Evolutionary conservation across 1,284 basidiomycete species (phyloP).

Genomic region (Phellinidium pouzarii): DNA sequence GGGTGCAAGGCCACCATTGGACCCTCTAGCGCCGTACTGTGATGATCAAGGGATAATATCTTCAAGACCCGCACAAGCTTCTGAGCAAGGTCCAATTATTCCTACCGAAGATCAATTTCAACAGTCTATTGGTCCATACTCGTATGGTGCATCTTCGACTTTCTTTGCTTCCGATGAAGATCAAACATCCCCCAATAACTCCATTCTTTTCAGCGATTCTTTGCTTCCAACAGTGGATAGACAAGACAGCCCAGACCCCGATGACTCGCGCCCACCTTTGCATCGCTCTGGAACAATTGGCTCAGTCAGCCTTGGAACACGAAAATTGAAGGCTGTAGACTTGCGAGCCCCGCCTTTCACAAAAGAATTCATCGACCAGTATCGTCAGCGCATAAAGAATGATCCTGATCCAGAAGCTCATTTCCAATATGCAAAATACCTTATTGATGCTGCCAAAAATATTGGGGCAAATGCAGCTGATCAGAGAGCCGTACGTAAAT

Average conservation of each 20-base stretch:
- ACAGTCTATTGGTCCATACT: neutral
- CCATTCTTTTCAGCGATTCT: slow-evolving; percentile 11
- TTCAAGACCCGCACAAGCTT: neutral
- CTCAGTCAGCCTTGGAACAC: slow-evolving; percentile 54
- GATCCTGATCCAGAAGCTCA: slow-evolving; percentile 99
- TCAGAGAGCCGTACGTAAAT: slow-evolving; percentile 79
- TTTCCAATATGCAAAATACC: slow-evolving; percentile 94
- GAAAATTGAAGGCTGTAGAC: slow-evolving; percentile 79
- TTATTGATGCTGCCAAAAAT: slow-evolving; percentile 98
- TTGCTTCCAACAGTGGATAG: slow-evolving; percentile 10
- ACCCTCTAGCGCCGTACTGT: neutral
- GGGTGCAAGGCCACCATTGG: slow-evolving; percentile 39
- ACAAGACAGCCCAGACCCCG: slow-evolving; percentile 1
- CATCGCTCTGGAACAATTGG: slow-evolving; percentile 50
- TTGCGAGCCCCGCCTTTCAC: slow-evolving; percentile 85
- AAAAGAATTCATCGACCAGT: slow-evolving; percentile 96
- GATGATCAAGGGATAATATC: neutral
- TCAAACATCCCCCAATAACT: slow-evolving; percentile 1
- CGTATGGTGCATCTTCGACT: neutral
- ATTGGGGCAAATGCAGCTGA: slow-evolving; percentile 69
- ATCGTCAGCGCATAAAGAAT: slow-evolving; percentile 92
- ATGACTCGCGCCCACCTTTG: slow-evolving; percentile 42
- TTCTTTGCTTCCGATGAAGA: slow-evolving; percentile 5
- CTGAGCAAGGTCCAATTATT: neutral
- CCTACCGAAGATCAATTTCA: neutral